phyloP scores from a whole-genome alignment of 768 basidiomycete genomes.

The Imleria badia region DNA sequence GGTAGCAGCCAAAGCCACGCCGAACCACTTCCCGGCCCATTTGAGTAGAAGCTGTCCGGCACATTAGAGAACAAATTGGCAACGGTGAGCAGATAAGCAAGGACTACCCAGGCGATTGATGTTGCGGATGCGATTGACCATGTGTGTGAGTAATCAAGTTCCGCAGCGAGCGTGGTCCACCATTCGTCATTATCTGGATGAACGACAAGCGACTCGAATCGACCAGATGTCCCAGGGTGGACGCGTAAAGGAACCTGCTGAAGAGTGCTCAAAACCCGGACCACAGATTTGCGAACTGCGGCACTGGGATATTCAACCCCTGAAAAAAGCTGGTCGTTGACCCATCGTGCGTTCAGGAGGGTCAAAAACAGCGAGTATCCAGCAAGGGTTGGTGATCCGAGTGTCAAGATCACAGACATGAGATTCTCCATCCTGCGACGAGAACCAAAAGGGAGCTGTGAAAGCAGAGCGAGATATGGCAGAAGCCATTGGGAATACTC shows the following conservation, averaged over 20 bases:
- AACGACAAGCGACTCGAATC: slow-evolving; percentile 42
- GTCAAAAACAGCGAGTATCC: slow-evolving; percentile 46
- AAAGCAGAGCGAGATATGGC: slow-evolving; percentile 48
- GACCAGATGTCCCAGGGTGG: slow-evolving; percentile 22
- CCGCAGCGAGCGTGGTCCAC: slow-evolving; percentile 36
- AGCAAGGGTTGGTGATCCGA: slow-evolving; percentile 46
- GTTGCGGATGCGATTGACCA: slow-evolving; percentile 42
- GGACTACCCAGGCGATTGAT: slow-evolving; percentile 44
- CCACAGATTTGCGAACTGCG: slow-evolving; percentile 20
- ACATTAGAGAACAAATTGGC: slow-evolving; percentile 17
- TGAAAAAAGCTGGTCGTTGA: slow-evolving; percentile 33
- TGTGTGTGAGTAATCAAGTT: slow-evolving; percentile 39
- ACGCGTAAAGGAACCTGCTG: slow-evolving; percentile 43
- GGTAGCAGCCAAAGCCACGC: slow-evolving; percentile 47
- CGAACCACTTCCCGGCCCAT: slow-evolving; percentile 39
- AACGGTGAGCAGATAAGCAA: slow-evolving; percentile 37
- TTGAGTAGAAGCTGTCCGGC: slow-evolving; percentile 25
- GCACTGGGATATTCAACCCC: slow-evolving; percentile 27
- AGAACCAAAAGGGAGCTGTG: slow-evolving; percentile 50
- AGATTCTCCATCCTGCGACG: slow-evolving; percentile 41
- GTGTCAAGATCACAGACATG: slow-evolving; percentile 40
- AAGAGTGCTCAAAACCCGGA: slow-evolving; percentile 37
- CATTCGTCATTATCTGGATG: slow-evolving; percentile 43
- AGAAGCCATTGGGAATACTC: slow-evolving; percentile 46
- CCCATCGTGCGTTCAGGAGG: slow-evolving; percentile 45